Evolutionary conservation across 352 stramenopile species (phyloP).

Genomic region (Globisporangium parvum): DNA sequence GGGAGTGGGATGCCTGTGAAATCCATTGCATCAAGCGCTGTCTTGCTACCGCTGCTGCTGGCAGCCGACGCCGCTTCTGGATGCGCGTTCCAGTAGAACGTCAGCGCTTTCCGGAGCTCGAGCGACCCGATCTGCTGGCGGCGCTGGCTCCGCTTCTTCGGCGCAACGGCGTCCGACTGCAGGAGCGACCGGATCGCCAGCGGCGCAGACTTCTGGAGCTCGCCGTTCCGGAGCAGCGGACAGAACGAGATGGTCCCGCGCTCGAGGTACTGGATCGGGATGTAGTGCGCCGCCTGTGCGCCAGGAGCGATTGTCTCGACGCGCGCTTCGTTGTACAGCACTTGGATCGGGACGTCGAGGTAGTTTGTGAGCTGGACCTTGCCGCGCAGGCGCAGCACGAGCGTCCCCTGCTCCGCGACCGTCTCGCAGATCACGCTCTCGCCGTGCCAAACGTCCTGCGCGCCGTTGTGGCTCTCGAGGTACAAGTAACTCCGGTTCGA

Average conservation of each 20-base stretch:
- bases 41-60: too few relatives aligned
- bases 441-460: conserved; percentile 62
- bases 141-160: conserved; percentile 19
- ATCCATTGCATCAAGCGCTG: background rate
- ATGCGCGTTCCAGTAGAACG: conserved; percentile 73
- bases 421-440: conserved; percentile 84
- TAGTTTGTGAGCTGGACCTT: conserved; percentile 79
- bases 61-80: background rate
- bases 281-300: conserved; percentile 51
- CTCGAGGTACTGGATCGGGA: conserved; percentile 78
- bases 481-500: conserved; percentile 83
- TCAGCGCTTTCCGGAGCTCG: conserved; percentile 58
- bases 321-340: conserved; percentile 68
- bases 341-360: conserved; percentile 59
- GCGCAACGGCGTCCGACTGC: conserved; percentile 22
- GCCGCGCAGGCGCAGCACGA: conserved; percentile 69
- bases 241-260: conserved; percentile 64
- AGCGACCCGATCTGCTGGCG: conserved; percentile 44
- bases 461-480: conserved; percentile 55
- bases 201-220: conserved; percentile 49
- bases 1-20: conserved; percentile 31
- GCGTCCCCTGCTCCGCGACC: conserved; percentile 76
- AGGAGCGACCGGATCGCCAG: conserved; percentile 61
- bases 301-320: conserved; percentile 45
- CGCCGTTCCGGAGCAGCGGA: conserved; percentile 49